Evolutionary conservation across 164 flowering plant genomes (phyloP).

Genomic region (Magnolia sinica): DNA sequence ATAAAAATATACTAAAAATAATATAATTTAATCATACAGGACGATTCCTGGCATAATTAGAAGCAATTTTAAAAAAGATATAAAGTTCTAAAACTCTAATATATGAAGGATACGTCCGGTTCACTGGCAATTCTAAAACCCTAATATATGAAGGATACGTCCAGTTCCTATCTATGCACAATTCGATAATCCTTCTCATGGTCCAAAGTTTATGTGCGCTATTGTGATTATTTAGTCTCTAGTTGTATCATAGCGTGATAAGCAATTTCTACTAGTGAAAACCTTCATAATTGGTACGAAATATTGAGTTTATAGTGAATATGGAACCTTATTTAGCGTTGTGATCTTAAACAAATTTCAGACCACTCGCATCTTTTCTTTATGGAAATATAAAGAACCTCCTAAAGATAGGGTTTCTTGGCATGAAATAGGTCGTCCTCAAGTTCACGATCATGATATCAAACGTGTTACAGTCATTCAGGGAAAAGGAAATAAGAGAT

Average conservation of each 20-base stretch:
- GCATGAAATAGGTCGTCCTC: conserved; percentile 99
- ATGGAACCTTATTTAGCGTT: not conserved
- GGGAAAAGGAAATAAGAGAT: conserved; percentile 84
- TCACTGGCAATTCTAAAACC: no score
- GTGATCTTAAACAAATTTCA: conserved; percentile 24
- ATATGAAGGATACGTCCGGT: no score
- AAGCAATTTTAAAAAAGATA: no score
- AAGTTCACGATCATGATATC: conserved; percentile 97
- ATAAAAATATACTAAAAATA: no score
- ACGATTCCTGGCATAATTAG: no score
- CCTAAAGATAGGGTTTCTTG: conserved; percentile 36
- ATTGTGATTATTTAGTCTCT: no score
- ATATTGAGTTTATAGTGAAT: not conserved
- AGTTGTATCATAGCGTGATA: not conserved
- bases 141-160: no score
- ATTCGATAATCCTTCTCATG: not conserved
- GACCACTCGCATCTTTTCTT: conserved; percentile 82
- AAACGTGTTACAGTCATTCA: conserved; percentile 74
- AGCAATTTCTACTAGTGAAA: not conserved
- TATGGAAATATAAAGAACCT: conserved; percentile 53
- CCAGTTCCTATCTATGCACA: no score
- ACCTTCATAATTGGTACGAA: not conserved
- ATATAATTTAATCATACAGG: no score
- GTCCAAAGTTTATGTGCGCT: not conserved
- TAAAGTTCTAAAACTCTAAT: no score